Evolutionary conservation across 805 yeast species (phyloP), one percentile per base, ranked within the genome.

Genomic region (Brettanomyces naardenensis): DNA sequence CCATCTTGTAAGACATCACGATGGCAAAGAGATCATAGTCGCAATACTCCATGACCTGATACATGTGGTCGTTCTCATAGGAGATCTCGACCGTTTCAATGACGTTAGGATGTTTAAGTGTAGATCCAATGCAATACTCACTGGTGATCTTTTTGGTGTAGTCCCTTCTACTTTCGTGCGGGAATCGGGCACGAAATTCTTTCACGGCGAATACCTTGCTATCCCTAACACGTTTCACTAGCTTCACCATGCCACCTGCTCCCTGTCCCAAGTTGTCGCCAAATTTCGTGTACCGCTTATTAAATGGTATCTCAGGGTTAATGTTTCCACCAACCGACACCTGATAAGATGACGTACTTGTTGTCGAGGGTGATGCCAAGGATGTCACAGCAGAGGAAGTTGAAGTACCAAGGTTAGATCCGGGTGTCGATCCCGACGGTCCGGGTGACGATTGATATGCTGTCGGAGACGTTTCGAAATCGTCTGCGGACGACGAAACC

Each of bases 21-120:
- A 89, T 84, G 9, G 96, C 96, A 61, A 89, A 89, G 47, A 89
- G 66, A 57, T 89, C 97, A 56, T 73, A 88, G 48, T 89, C 95
- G 58, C 95, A 88, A 59, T 86, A 89, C 54, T 89, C 97, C 94
- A 89, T 83, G 33, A 89, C 89, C 61, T 89, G 96, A 49, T 82
- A 76, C 41, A 87, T 81, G 40, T 90, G 69, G 44, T 85, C 92
- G 47, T 81, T 78, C 52, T 89, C 97, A 59, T 86, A 87, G 33
- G 89, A 81, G 37, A 89, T 87, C 54, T 89, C 97, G 37, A 89
- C 76, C 1, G 97, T 89, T 57, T 85, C 90, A 41, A 89, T 83
- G 46, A 89, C 83, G 56, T 89, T 88, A 17, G 94, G 86, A 59
- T 89, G 95, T 54, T 83, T 81, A 44, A 89, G 68, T 1, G 96